Evolutionary conservation across 768 basidiomycete genomes (phyloP).

Genomic region (Arthromyces matolae): DNA sequence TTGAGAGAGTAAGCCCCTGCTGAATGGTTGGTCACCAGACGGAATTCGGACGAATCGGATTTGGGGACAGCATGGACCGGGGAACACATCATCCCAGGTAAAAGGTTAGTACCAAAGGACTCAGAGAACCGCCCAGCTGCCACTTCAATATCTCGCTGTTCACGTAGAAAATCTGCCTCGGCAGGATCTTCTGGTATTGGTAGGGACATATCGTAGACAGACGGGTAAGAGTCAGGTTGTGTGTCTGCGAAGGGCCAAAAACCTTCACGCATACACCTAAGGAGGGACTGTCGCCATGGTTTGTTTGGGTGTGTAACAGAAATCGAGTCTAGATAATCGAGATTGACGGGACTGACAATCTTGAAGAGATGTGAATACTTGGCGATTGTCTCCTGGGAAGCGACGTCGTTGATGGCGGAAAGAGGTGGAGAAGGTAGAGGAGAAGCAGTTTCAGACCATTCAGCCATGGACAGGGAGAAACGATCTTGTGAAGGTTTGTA

Average conservation of each 20-base stretch:
- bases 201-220: neutral
- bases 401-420: neutral
- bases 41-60: constrained; percentile 26
- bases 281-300: neutral
- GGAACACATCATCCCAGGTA: constrained; percentile 41
- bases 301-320: neutral
- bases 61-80: constrained; percentile 39
- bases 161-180: neutral
- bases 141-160: constrained; percentile 25
- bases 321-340: neutral
- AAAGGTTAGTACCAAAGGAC: constrained; percentile 30
- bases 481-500: neutral
- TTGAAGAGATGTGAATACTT: neutral
- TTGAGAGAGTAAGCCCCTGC: constrained; percentile 32
- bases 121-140: constrained; percentile 22
- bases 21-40: constrained; percentile 38
- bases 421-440: neutral
- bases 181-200: neutral
- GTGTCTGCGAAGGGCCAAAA: neutral
- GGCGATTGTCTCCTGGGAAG: neutral
- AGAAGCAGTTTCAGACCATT: constrained; percentile 11
- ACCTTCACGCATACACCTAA: neutral
- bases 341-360: neutral
- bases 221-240: neutral
- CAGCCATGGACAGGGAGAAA: neutral